Evolutionary conservation across 306 rosid species (phyloP).

Genomic region (Sphenostylis stenocarpa): DNA sequence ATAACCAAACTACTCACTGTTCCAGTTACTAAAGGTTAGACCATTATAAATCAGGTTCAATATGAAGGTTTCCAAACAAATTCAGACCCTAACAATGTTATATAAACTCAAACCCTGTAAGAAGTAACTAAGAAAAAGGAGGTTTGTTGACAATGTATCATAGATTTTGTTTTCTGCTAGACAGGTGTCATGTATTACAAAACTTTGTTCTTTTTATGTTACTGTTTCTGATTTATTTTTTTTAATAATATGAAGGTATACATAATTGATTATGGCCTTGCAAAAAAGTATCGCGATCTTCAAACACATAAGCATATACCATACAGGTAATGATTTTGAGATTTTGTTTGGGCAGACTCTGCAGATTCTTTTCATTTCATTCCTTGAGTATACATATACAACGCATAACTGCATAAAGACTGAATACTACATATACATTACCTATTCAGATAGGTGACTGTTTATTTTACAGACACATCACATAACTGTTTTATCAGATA

Average conservation of each 20-base stretch:
- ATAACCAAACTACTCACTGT: too few relatives aligned
- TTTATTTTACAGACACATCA: not conserved
- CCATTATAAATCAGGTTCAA: too few relatives aligned
- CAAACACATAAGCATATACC: slow-evolving; percentile 99
- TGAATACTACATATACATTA: not conserved
- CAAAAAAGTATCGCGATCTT: slow-evolving; percentile 91
- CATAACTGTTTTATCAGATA: not conserved
- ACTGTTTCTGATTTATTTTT: slow-evolving; percentile 16
- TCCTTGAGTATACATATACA: not conserved
- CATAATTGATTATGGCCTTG: slow-evolving; percentile 96
- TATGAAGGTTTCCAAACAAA: not conserved
- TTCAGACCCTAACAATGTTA: not conserved
- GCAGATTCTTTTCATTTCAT: slow-evolving; percentile 25
- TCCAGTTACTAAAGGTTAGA: too few relatives aligned
- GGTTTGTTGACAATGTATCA: not conserved
- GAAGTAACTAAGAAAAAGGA: not conserved
- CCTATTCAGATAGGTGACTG: not conserved
- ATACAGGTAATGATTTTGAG: slow-evolving; percentile 65
- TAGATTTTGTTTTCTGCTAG: not conserved
- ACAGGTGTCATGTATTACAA: not conserved
- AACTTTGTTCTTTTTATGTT: slow-evolving; percentile 24
- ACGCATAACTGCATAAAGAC: not conserved
- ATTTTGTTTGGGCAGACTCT: slow-evolving; percentile 14
- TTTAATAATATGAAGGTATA: slow-evolving; percentile 65
- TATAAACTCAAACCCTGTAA: not conserved